Percentiles rank a stretch among this genome's conserved stretches.
Conservation (phyloP, 2,329 filamentous ascomycete species). For the Lecanoromycetidae sp. region DNA sequence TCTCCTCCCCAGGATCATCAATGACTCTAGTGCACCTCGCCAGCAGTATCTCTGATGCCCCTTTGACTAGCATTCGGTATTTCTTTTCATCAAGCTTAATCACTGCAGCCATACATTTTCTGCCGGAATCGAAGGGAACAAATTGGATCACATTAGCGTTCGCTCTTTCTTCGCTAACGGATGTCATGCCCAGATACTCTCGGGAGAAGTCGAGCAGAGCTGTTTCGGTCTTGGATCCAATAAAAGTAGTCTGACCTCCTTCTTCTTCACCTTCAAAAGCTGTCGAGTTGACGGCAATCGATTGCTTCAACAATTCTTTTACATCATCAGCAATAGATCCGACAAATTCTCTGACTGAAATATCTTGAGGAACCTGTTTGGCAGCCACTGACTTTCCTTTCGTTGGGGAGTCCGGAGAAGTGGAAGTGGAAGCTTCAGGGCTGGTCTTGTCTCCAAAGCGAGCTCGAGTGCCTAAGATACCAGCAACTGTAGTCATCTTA, state of each 20-base stretch:
- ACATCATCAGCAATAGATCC: constrained; percentile 39
- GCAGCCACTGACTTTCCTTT: constrained; percentile 23
- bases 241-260: constrained; percentile 45
- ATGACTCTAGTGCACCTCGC: constrained; percentile 40
- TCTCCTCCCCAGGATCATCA: constrained; percentile 47
- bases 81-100: constrained; percentile 43
- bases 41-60: constrained; percentile 40
- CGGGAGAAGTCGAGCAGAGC: constrained; percentile 59
- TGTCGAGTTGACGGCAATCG: constrained; percentile 56
- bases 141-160: constrained; percentile 46
- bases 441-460: constrained; percentile 33
- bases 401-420: constrained; percentile 20
- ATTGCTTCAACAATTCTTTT: constrained; percentile 48
- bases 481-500: constrained; percentile 48
- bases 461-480: constrained; percentile 39
- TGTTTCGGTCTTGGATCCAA: constrained; percentile 69
- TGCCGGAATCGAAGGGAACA: constrained; percentile 49
- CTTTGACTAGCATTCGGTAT: constrained; percentile 46
- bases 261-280: constrained; percentile 56
- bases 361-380: constrained; percentile 33
- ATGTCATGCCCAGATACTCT: constrained; percentile 52
- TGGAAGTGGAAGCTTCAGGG: constrained; percentile 20
- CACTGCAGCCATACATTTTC: constrained; percentile 60
- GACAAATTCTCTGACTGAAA: constrained; percentile 44
- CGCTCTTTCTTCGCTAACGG: constrained; percentile 48